Conservation (phyloP, 1,284 basidiomycete species). For the Thelephora terrestris region DNA sequence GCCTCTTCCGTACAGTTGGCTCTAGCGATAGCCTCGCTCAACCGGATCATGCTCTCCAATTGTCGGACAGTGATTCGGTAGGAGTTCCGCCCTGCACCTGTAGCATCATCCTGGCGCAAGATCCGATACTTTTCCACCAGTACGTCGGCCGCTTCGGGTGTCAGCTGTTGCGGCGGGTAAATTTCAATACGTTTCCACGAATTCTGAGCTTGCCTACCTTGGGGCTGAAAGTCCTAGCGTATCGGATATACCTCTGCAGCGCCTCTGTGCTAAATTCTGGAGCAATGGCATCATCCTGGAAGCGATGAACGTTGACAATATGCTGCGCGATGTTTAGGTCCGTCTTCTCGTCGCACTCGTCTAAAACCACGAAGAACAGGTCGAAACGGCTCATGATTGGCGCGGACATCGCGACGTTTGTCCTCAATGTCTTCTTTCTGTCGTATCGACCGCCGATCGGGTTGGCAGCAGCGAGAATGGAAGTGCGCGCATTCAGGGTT, state of each 20-base stretch:
- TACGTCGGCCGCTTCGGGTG: slow-evolving; percentile 85
- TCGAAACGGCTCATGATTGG: slow-evolving; percentile 99
- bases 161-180: slow-evolving; percentile 47
- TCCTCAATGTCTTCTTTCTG: slow-evolving; percentile 84
- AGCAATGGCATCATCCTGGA: slow-evolving; percentile 88
- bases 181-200: background rate
- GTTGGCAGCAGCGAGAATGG: slow-evolving; percentile 97
- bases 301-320: slow-evolving; percentile 96
- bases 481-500: slow-evolving; percentile 95
- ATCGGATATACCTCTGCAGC: slow-evolving; percentile 93
- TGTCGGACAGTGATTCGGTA: slow-evolving; percentile 96
- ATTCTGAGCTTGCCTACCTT: slow-evolving; percentile 48
- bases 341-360: slow-evolving; percentile 92
- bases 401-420: slow-evolving; percentile 97
- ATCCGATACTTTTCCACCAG: slow-evolving; percentile 95
- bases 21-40: slow-evolving; percentile 94
- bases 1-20: slow-evolving; percentile 92
- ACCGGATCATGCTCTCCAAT: slow-evolving; percentile 93
- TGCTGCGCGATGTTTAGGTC: slow-evolving; percentile 94
- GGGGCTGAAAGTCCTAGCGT: slow-evolving; percentile 93
- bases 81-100: slow-evolving; percentile 81
- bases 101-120: slow-evolving; percentile 86
- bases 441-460: slow-evolving; percentile 96
- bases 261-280: slow-evolving; percentile 98
- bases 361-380: slow-evolving; percentile 96